Evolutionary conservation across 352 stramenopile species (phyloP), one percentile per base, ranked within the genome.

Genomic region (Pythium sukuiense): DNA sequence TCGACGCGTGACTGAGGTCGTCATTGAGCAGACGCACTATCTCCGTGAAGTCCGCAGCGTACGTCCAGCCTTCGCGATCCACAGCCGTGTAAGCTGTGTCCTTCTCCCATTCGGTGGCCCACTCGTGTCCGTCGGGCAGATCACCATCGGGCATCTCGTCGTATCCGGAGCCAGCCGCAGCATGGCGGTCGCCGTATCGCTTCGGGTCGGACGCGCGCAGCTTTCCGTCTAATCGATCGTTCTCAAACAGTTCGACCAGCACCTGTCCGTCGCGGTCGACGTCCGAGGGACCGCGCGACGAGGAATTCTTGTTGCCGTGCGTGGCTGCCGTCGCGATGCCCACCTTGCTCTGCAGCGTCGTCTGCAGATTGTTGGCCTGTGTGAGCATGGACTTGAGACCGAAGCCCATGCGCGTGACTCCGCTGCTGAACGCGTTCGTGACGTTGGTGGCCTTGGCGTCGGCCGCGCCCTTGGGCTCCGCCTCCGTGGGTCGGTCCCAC

Each of bases 171-270:
- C 79, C 84, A 35, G 77, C 60, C 30, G 74, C 67, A 2, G 85
- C 84, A 46, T 87, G 57, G 16, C 75, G 78, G 69, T 92, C 86
- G 63, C 85, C 88, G 59, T 81, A 96, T 29, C 61, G 59, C 67
- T 91, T 94, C 1, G 87, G 87, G 57, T 96, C 87, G 30, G 77
- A 81, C 3, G 79, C 46, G 46, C 79, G 80, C 41, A 93, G 53
- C n/a, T 87, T 86, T 8, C 86, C 87, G 59, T 94, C 86, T 27
- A 94, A 71, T 3, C 87, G 84, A 54, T 96, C 85, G 67, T 96
- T 92, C 65, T 96, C 87, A 60, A 88, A 96, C n/a, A 93, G 80
- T 56, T 94, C 83, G 26, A 88, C 80, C 9, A 90, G 41, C n/a
- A 81, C 62, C 67, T 95, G 83, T 1, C 81, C 81, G 45, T 93